phyloP scores from a whole-genome alignment of 176 grass and related monocot species.

The Aegilops bicornis region DNA sequence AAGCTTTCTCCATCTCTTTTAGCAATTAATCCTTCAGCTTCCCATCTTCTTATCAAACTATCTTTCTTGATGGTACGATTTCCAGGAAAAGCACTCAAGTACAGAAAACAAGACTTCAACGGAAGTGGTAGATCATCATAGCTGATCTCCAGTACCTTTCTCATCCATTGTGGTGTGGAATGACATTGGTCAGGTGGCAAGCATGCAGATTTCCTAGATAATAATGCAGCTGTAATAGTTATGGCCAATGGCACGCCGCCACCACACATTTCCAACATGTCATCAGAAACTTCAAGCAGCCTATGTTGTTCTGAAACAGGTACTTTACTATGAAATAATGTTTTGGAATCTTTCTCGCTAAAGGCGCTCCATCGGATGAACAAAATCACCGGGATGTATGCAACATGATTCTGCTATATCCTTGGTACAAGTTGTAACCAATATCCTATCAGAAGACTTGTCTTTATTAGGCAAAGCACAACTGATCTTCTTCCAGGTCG shows the following conservation, averaged over 20 bases:
- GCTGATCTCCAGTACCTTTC: constrained; percentile 25
- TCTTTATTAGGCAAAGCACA: constrained; percentile 20
- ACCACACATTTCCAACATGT: constrained; percentile 5
- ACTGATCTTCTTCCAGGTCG: background rate
- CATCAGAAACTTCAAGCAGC: background rate
- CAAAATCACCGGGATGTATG: background rate
- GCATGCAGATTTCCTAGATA: background rate
- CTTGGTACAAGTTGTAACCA: constrained; percentile 5
- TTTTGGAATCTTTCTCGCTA: background rate
- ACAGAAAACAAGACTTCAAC: constrained; percentile 26
- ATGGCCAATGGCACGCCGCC: constrained; percentile 31
- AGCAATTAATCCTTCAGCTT: constrained; percentile 23
- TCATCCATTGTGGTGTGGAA: background rate
- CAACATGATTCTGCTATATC: constrained; percentile 5
- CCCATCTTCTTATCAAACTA: constrained; percentile 28
- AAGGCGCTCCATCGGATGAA: background rate
- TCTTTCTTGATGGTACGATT: constrained; percentile 26
- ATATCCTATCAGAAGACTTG: constrained; percentile 15
- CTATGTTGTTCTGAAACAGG: background rate
- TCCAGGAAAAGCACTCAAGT: constrained; percentile 6
- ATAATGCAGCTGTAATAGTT: constrained; percentile 2
- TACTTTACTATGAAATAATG: background rate
- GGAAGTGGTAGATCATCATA: background rate
- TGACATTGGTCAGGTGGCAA: background rate
- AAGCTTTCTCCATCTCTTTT: background rate